Evolutionary conservation across 192 early-diverging fungal species (phyloP).

Genomic region (Coemansia sp.): DNA sequence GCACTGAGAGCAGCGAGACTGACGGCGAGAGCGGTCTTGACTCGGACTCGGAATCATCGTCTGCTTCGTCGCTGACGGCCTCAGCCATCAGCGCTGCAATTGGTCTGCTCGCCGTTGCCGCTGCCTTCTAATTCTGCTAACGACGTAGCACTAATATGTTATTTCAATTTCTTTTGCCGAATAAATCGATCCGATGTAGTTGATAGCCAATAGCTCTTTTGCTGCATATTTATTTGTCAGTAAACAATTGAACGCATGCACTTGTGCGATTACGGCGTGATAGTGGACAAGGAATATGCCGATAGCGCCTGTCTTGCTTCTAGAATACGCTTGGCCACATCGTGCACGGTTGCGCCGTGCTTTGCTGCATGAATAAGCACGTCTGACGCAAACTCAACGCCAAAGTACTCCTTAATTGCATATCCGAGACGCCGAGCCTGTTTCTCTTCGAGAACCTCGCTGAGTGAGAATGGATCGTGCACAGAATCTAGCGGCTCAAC

Average conservation of each 20-base stretch:
- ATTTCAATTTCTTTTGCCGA: background rate
- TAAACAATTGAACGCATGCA: background rate
- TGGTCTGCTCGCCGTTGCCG: constrained; percentile 26
- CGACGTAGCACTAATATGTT: background rate
- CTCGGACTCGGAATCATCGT: background rate
- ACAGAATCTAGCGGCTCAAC: constrained; percentile 46
- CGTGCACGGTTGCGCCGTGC: constrained; percentile 50
- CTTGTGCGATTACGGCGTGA: constrained; percentile 11
- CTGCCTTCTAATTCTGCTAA: constrained; percentile 11
- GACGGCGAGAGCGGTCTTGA: background rate
- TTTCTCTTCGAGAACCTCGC: constrained; percentile 52
- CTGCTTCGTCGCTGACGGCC: background rate
- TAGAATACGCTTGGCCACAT: constrained; percentile 55
- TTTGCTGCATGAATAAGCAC: constrained; percentile 52
- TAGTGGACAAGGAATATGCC: constrained; percentile 46
- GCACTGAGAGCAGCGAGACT: constrained; percentile 7
- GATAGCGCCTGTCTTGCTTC: constrained; percentile 60
- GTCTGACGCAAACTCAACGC: constrained; percentile 77
- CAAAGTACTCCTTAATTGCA: constrained; percentile 77
- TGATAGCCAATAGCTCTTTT: background rate
- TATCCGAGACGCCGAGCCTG: constrained; percentile 76
- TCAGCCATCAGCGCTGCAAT: constrained; percentile 26
- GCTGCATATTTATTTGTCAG: background rate
- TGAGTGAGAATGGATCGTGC: constrained; percentile 35
- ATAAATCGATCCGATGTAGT: background rate